These are phyloP conservation scores for Schrenkiella parvula DNA, from an alignment of 345 rosid species.

Conservation along the genomic window DNA sequence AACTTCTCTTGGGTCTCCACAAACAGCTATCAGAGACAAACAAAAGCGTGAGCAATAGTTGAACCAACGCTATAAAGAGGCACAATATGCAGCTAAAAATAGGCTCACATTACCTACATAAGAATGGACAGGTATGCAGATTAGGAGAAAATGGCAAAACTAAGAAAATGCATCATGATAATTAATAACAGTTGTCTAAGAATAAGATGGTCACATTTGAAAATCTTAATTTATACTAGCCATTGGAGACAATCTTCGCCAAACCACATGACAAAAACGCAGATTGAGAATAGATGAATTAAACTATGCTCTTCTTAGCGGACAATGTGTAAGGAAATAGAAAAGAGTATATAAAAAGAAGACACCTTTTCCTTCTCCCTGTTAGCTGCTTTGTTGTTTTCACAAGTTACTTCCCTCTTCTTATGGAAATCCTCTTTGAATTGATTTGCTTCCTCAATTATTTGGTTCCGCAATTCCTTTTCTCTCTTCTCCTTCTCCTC, in stretches of 20 bases:
- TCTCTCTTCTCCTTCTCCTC: slow-evolving; percentile 86
- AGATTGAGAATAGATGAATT: not conserved
- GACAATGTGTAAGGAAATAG: not conserved
- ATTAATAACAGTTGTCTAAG: not conserved
- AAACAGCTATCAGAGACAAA: slow-evolving; percentile 37
- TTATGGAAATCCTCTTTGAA: slow-evolving; percentile 57
- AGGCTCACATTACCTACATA: not conserved
- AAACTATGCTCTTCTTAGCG: not conserved
- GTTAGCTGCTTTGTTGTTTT: slow-evolving; percentile 55
- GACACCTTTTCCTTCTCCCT: slow-evolving; percentile 77
- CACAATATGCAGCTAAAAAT: not conserved
- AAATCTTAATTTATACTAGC: not conserved
- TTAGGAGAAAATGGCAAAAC: not conserved
- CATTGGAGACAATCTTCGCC: not conserved
- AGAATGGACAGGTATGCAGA: not conserved
- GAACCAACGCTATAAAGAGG: not conserved
- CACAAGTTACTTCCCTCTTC: slow-evolving; percentile 53
- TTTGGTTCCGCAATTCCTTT: slow-evolving; percentile 52
- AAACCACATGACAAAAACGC: not conserved
- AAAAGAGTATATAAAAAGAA: not conserved
- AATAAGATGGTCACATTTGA: not conserved
- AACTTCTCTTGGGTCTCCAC: slow-evolving; percentile 55
- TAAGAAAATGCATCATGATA: not conserved
- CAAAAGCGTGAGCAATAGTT: slow-evolving; percentile 7
- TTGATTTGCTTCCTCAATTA: slow-evolving; percentile 60